Conservation (phyloP, 345 rosid species). For the Cardamine resedifolia region DNA sequence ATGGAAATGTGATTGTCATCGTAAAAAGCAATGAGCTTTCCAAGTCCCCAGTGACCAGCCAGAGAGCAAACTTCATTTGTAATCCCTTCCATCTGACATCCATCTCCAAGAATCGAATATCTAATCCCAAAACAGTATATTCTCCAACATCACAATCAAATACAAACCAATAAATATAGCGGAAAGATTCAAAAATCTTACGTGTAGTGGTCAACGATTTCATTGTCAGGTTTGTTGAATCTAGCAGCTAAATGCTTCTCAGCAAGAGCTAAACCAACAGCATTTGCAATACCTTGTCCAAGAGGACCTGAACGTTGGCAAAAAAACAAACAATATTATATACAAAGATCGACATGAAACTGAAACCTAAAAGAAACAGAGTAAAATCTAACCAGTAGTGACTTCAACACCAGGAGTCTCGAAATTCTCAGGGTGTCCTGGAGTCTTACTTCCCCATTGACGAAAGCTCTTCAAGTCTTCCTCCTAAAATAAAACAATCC, state of each 20-base stretch:
- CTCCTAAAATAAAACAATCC: slow-evolving; percentile 45
- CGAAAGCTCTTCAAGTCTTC: slow-evolving; percentile 77
- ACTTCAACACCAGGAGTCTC: slow-evolving; percentile 90
- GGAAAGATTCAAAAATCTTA: slow-evolving; percentile 30
- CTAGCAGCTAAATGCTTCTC: slow-evolving; percentile 93
- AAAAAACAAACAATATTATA: neutral
- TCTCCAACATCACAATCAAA: neutral
- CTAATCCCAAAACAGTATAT: slow-evolving; percentile 34
- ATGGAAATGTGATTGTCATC: slow-evolving; percentile 99
- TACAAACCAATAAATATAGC: neutral
- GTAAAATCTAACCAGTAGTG: slow-evolving; percentile 64
- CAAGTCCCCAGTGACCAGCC: slow-evolving; percentile 98
- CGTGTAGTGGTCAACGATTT: slow-evolving; percentile 88
- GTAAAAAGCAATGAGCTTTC: slow-evolving; percentile 92
- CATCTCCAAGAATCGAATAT: slow-evolving; percentile 82
- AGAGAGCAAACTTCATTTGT: slow-evolving; percentile 87
- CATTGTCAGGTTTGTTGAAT: slow-evolving; percentile 72
- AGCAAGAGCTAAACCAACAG: slow-evolving; percentile 68
- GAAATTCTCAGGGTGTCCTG: slow-evolving; percentile 90
- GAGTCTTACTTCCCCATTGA: slow-evolving; percentile 85
- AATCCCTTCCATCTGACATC: slow-evolving; percentile 99
- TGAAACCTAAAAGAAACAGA: neutral
- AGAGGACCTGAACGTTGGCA: slow-evolving; percentile 59
- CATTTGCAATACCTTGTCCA: slow-evolving; percentile 91
- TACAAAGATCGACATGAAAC: neutral